Conservation (phyloP, 2,329 filamentous ascomycete genomes). For the Sclerotinia trifoliorum region DNA sequence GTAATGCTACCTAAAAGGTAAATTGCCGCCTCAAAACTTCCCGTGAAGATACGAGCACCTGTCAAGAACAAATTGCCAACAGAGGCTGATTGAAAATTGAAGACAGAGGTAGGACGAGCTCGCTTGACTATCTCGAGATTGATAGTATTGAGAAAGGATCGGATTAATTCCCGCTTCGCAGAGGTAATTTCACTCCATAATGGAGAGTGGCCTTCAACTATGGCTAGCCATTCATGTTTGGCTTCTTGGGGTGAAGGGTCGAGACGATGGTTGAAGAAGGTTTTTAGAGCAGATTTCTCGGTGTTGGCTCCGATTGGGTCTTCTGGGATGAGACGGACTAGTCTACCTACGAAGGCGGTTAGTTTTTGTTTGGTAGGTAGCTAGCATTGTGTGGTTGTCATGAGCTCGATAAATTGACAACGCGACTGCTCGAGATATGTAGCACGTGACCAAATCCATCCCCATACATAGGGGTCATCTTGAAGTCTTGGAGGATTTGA, state of each 20-base stretch:
- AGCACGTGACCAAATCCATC: background rate
- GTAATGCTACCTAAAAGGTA: conserved; percentile 87
- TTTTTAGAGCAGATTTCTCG: conserved; percentile 73
- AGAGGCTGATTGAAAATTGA: conserved; percentile 74
- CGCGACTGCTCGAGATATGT: background rate
- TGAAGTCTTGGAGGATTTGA: background rate
- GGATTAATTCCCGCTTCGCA: conserved; percentile 73
- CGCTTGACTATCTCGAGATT: conserved; percentile 79
- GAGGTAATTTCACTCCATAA: conserved; percentile 73
- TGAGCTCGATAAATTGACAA: background rate
- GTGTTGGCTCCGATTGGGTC: conserved; percentile 46
- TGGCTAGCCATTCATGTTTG: conserved; percentile 78
- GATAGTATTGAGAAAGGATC: conserved; percentile 72
- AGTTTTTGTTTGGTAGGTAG: background rate
- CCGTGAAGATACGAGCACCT: conserved; percentile 84
- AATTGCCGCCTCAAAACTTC: conserved; percentile 88
- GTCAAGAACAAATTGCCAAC: conserved; percentile 80
- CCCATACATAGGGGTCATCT: background rate
- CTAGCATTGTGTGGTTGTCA: background rate
- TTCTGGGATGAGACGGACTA: conserved; percentile 86
- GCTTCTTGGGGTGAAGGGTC: conserved; percentile 61
- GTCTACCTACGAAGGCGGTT: conserved; percentile 57
- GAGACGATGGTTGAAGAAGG: conserved; percentile 84
- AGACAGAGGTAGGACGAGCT: conserved; percentile 67
- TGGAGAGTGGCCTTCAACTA: conserved; percentile 72